Evolutionary conservation across 805 yeast species (phyloP), one percentile per base, ranked within the genome.

Genomic region (Candida morakotiae): DNA sequence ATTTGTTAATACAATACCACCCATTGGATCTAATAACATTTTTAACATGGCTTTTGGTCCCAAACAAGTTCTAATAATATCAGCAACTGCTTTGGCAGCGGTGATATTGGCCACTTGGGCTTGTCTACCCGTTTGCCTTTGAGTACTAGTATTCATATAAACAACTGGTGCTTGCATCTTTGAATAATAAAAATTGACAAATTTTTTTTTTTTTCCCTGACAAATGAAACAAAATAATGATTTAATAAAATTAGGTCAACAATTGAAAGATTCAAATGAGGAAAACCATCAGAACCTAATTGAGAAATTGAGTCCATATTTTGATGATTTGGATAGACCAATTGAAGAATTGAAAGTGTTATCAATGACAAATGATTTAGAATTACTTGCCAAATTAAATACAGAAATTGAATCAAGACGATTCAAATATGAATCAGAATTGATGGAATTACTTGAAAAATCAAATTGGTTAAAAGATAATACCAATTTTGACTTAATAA

Each of bases 1-100:
- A 64, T 93, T 93, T 40, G 99, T 93, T 46, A 93, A 72, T 11
- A 91, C 97, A 48, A 93, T 85, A 22, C 98, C 98, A 22, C 93
- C 91, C 81, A 84, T 83, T 40, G 99, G 99, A 58, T 93, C 99
- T 46, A 93, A 71, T 38, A 93, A 72, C 98, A 93, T 91, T 69
- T 93, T 93, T 44, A 93, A 77, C 98, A 93, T 93, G 24, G 98
- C 98, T 62, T 91, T 91, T 37, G 99, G 99, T 14, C 99, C 99
- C 43, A 93, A 72, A 74, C 99, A 93, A 18, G 98, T 93, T 62
- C 98, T 78, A 52, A 93, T 87, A 55, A 93, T 91, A 62, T 93
- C 98, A 0, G 97, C 94, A 28, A 91, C 98, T 2, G 98, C 96
- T 58, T 93, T 93, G n/a, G 99, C 99, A 3, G 99, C 98, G 4